Evolutionary conservation across 2,329 filamentous ascomycete species (phyloP).

Genomic region (Scleromitrula shiraiana): DNA sequence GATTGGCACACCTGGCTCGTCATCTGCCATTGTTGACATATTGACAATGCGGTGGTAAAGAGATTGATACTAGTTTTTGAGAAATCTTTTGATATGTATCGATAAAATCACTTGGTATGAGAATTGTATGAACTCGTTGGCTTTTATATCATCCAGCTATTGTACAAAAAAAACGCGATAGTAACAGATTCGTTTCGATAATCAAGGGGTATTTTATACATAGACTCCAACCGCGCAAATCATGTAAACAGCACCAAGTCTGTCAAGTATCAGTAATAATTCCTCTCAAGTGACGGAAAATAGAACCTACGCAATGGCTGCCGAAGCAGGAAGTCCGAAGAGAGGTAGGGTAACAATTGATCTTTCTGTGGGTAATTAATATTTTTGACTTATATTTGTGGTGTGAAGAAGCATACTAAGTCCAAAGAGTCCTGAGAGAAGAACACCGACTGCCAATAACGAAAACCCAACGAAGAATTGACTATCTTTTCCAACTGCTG

Average conservation of each 20-base stretch:
- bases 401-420: slow-evolving; percentile 56
- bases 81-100: neutral
- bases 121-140: slow-evolving; percentile 17
- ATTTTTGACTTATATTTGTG: neutral
- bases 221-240: slow-evolving; percentile 98
- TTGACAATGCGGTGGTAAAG: slow-evolving; percentile 1
- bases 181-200: slow-evolving; percentile 18
- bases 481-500: slow-evolving; percentile 68
- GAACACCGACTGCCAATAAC: slow-evolving; percentile 63
- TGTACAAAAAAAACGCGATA: slow-evolving; percentile 26
- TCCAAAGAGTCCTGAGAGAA: slow-evolving; percentile 72
- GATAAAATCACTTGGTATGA: slow-evolving; percentile 16
- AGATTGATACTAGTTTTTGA: neutral
- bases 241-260: slow-evolving; percentile 93
- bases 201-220: slow-evolving; percentile 49
- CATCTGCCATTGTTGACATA: slow-evolving; percentile 25
- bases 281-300: neutral
- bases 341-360: slow-evolving; percentile 68
- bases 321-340: slow-evolving; percentile 77
- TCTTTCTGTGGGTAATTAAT: slow-evolving; percentile 52
- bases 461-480: slow-evolving; percentile 78
- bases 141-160: slow-evolving; percentile 27
- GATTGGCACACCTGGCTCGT: slow-evolving; percentile 38
- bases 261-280: slow-evolving; percentile 33
- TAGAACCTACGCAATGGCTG: slow-evolving; percentile 74